Conservation (phyloP, 371 early-diverging fungal species). For the Thermomucor indicae-seudaticae region DNA sequence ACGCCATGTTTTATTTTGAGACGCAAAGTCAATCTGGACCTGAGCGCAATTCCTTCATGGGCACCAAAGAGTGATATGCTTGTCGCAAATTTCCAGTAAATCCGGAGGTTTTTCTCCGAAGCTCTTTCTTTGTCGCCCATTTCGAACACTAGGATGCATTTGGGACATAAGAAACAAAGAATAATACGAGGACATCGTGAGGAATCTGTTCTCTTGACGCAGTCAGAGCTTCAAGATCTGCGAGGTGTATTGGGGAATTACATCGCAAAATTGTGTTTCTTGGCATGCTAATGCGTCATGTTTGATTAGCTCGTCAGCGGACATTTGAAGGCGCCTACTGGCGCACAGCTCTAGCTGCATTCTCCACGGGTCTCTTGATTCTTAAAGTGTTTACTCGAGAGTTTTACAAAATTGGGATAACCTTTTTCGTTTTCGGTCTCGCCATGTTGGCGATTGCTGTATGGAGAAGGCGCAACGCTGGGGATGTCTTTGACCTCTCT, state of each 20-base stretch:
- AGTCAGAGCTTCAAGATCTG: conserved; percentile 36
- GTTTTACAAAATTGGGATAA: conserved; percentile 72
- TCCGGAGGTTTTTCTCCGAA: too few species aligned
- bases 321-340: conserved; percentile 82
- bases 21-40: too few species aligned
- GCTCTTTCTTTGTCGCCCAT: too few species aligned
- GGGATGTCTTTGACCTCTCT: conserved; percentile 41
- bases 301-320: conserved; percentile 57
- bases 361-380: conserved; percentile 66
- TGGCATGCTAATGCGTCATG: background rate
- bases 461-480: conserved; percentile 47
- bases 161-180: conserved; percentile 8
- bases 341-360: conserved; percentile 67
- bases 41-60: too few species aligned
- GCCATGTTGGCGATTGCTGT: conserved; percentile 64
- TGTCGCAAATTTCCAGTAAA: too few species aligned
- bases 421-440: conserved; percentile 67
- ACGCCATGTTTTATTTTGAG: too few species aligned
- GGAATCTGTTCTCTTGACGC: conserved; percentile 34
- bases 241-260: conserved; percentile 22
- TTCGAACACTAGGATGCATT: too few species aligned
- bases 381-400: conserved; percentile 64
- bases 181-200: conserved; percentile 41
- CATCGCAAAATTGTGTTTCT: background rate
- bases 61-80: too few species aligned